Base-by-base conservation (phyloP, 139 green algal species). In the Micractinium conductrix region DNA sequence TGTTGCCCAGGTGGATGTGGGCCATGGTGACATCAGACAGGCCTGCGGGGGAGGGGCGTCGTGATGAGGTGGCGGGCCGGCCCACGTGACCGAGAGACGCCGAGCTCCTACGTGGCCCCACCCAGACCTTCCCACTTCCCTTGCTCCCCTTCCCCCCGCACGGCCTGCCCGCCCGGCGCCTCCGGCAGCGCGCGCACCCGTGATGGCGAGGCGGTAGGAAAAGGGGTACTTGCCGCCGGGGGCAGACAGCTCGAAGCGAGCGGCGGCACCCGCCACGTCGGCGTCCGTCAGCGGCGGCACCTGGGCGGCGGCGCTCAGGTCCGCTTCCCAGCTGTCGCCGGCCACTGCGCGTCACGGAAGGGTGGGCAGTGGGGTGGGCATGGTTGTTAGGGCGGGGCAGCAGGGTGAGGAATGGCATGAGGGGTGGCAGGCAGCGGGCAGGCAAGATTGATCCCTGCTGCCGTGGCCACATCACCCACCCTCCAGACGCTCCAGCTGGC, bases 1-100 rank as follows among this genome's bases (percentile, higher is more conserved):
- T 38, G 74, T 85, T 80, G 30, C 79, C 79, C 22, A 74, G 28
- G 79, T 85, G 79, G 73, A 85, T 85, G 58, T 85, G 79, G 35
- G 62, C 79, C 79, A 85, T 85, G 37, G 37, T 85, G 28, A 85
- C 2, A 62, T 80, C 62, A 12, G 9, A 2, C 6, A 78, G 24
- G 43, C 28, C 71, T 78, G 71, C 9, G 43, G 42, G 33, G 40
- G 1, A 16, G 38, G 40, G 70, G 40, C 37, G 42, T 8, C 16
- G 35, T 16, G 48, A 58, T 10, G 16, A 58, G 48, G n/a, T n/a
- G n/a, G n/a, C n/a, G n/a, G n/a, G n/a, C n/a, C n/a, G n/a, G n/a
- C n/a, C n/a, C n/a, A n/a, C n/a, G n/a, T n/a, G n/a, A n/a, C n/a
- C n/a, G n/a, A n/a, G n/a, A n/a, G n/a, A n/a, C n/a, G n/a, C n/a